Evolutionary conservation across 2,329 filamentous ascomycete species (phyloP).

Genomic region (Apiospora saccharicola): DNA sequence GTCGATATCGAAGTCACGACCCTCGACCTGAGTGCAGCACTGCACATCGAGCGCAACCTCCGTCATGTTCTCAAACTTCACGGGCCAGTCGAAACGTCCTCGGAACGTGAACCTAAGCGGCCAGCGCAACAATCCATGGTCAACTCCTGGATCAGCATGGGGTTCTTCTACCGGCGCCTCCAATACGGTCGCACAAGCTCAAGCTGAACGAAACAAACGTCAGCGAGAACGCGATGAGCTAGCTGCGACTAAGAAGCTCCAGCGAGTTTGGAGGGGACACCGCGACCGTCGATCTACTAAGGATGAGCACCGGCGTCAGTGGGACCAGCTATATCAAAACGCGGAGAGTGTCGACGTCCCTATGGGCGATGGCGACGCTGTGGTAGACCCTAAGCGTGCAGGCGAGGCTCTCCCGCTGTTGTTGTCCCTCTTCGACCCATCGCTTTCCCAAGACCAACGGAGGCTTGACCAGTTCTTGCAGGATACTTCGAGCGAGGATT

Average conservation of each 20-base stretch:
- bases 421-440: constrained; percentile 56
- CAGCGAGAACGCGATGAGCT: constrained; percentile 82
- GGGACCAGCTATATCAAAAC: constrained; percentile 65
- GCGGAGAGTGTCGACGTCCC: constrained; percentile 33
- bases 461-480: constrained; percentile 55
- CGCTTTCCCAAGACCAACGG: constrained; percentile 53
- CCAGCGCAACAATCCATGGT: constrained; percentile 80
- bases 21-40: constrained; percentile 9
- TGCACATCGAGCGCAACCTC: constrained; percentile 6
- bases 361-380: background rate
- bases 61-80: constrained; percentile 90
- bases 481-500: constrained; percentile 44
- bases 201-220: constrained; percentile 82
- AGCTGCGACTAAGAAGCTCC: constrained; percentile 76
- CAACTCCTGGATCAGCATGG: constrained; percentile 60
- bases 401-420: constrained; percentile 55
- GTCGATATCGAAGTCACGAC: background rate
- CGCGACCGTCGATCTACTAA: constrained; percentile 65
- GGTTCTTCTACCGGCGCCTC: constrained; percentile 69
- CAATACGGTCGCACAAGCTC: constrained; percentile 82
- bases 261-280: constrained; percentile 85
- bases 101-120: constrained; percentile 95
- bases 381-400: constrained; percentile 42
- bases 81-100: constrained; percentile 82
- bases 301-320: constrained; percentile 62